These are phyloP conservation scores for Nemania abortiva DNA, from an alignment of 2,329 filamentous ascomycete genomes.

Conservation along the genomic window DNA sequence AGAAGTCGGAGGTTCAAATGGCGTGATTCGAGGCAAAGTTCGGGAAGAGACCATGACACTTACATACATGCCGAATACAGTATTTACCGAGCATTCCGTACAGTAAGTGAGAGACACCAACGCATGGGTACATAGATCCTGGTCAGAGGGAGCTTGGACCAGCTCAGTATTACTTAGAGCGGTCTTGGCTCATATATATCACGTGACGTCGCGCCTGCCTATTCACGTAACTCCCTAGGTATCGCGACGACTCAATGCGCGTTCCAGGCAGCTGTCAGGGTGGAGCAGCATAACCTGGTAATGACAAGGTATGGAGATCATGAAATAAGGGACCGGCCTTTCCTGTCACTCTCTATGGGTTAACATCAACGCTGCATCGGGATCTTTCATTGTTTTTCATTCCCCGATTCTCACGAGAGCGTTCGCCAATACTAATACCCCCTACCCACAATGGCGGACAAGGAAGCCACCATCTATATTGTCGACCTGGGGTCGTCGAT, in stretches of 20 bases:
- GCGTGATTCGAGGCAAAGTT: conserved; percentile 9
- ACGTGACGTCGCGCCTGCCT: conserved; percentile 49
- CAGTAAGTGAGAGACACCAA: too few relatives aligned
- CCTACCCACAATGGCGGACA: conserved; percentile 79
- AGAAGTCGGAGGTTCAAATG: conserved; percentile 23
- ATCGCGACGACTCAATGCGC: conserved; percentile 32
- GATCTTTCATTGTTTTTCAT: conserved; percentile 8
- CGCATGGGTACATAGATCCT: too few relatives aligned
- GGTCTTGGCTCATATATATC: conserved; percentile 29
- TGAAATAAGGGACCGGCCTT: not conserved
- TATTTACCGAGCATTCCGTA: too few relatives aligned
- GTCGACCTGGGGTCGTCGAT: conserved; percentile 91
- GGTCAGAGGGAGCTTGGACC: conserved; percentile 39
- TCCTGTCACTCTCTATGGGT: conserved; percentile 1
- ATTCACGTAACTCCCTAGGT: conserved; percentile 22
- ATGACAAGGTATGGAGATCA: not conserved
- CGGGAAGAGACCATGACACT: not conserved
- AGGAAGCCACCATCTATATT: conserved; percentile 93
- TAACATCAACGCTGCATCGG: conserved; percentile 11
- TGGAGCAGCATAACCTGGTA: conserved; percentile 20
- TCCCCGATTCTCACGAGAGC: conserved; percentile 8
- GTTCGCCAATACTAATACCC: conserved; percentile 11
- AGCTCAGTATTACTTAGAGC: conserved; percentile 9
- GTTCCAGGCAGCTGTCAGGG: conserved; percentile 40
- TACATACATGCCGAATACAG: not conserved